Percentiles rank a stretch among this genome's conserved stretches.
Conservation (phyloP, 352 stramenopile species). For the Phytophthora syringae region DNA sequence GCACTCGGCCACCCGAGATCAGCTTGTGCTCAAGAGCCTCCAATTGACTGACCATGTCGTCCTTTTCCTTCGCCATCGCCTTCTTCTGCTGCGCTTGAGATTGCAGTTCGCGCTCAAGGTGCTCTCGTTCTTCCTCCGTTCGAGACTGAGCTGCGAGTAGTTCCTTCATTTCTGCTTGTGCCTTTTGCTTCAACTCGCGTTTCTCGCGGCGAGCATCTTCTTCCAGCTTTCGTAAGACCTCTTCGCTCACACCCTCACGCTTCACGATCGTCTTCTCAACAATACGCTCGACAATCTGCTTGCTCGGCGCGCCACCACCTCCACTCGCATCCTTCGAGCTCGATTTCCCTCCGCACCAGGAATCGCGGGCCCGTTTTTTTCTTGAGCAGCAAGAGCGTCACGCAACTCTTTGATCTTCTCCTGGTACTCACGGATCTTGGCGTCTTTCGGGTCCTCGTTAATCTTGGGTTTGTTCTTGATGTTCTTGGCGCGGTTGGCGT, state of each 20-base stretch:
- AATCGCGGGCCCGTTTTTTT: slow-evolving; percentile 42
- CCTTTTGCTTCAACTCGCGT: slow-evolving; percentile 70
- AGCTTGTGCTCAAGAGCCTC: slow-evolving; percentile 77
- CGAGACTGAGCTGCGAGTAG: slow-evolving; percentile 84
- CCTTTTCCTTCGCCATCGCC: slow-evolving; percentile 86
- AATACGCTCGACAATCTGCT: slow-evolving; percentile 66
- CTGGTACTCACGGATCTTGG: slow-evolving; percentile 65
- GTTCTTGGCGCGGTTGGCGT: slow-evolving; percentile 94
- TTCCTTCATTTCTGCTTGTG: slow-evolving; percentile 84
- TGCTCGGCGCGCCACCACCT: slow-evolving; percentile 34
- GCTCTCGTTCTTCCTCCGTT: slow-evolving; percentile 89
- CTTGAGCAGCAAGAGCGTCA: slow-evolving; percentile 60
- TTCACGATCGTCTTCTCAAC: slow-evolving; percentile 84
- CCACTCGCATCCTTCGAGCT: slow-evolving; percentile 26
- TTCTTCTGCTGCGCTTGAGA: slow-evolving; percentile 86
- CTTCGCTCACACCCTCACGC: slow-evolving; percentile 72
- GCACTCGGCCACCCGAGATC: slow-evolving; percentile 94
- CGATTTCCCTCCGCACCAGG: slow-evolving; percentile 21
- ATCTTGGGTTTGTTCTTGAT: slow-evolving; percentile 95
- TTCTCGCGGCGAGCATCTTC: slow-evolving; percentile 81
- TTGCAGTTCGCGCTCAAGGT: slow-evolving; percentile 87
- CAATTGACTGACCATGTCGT: slow-evolving; percentile 92
- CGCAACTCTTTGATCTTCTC: slow-evolving; percentile 70
- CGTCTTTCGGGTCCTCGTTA: slow-evolving; percentile 91
- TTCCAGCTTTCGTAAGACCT: slow-evolving; percentile 81